A percentile compares a stretch with the other conserved stretches of the same genome.
Conservation (phyloP, 164 flowering plant genomes). For the Nymphaea colorata region DNA sequence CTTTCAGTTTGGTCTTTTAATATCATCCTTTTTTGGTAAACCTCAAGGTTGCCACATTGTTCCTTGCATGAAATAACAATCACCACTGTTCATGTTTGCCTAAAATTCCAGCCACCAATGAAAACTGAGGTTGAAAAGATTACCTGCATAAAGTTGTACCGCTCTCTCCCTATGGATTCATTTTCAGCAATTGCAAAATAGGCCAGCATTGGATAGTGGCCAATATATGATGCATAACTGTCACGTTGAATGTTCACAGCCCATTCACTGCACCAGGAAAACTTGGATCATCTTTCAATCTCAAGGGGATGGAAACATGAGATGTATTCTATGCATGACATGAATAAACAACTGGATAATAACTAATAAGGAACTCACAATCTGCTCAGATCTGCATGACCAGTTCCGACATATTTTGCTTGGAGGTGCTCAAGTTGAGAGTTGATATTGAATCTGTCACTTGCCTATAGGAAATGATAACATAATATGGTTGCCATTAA, state of each 20-base stretch:
- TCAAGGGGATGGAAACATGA: neutral
- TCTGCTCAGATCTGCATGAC: slow-evolving; percentile 91
- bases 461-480: slow-evolving; percentile 42
- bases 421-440: slow-evolving; percentile 99
- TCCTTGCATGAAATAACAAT: no score
- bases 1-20: no score
- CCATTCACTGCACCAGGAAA: slow-evolving; percentile 68
- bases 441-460: slow-evolving; percentile 95
- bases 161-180: slow-evolving; percentile 94
- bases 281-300: neutral
- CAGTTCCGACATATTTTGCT: slow-evolving; percentile 96
- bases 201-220: slow-evolving; percentile 77
- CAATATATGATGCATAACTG: slow-evolving; percentile 89
- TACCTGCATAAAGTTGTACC: slow-evolving; percentile 99
- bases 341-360: no score
- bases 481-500: neutral
- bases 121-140: neutral
- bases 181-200: slow-evolving; percentile 92
- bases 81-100: no score
- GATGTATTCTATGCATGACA: neutral
- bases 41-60: no score
- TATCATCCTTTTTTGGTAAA: no score
- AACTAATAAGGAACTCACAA: slow-evolving; percentile 33
- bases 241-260: slow-evolving; percentile 97
- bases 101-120: neutral